Evolutionary conservation across 176 grass and related monocot species (phyloP).

Genomic region (Guadua angustifolia): DNA sequence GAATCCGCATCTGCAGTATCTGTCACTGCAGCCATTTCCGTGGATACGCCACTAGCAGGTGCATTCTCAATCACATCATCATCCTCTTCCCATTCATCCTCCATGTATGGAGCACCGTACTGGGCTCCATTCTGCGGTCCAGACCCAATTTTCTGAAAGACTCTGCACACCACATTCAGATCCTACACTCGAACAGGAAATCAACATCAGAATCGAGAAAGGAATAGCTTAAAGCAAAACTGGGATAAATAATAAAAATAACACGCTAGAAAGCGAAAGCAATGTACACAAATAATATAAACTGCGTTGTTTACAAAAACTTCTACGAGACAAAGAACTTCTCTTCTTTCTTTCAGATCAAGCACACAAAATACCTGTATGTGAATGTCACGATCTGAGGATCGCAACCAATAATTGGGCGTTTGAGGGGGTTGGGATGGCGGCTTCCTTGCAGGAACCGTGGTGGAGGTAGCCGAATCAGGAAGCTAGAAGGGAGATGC

Average conservation of each 20-base stretch:
- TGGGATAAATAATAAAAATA: not conserved
- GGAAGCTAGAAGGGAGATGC: no score
- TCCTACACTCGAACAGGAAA: slow-evolving; percentile 64
- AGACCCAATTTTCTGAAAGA: slow-evolving; percentile 81
- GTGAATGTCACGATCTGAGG: no score
- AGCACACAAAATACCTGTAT: not conserved
- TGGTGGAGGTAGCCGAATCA: no score
- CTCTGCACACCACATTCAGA: slow-evolving; percentile 86
- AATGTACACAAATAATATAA: not conserved
- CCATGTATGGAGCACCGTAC: slow-evolving; percentile 87
- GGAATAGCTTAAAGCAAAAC: not conserved
- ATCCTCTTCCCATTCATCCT: slow-evolving; percentile 95
- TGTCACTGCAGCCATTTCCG: slow-evolving; percentile 23
- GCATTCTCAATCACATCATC: slow-evolving; percentile 49
- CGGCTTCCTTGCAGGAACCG: no score
- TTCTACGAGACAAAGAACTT: not conserved
- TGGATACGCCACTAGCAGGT: slow-evolving; percentile 29
- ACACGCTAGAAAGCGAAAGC: not conserved
- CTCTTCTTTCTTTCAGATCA: not conserved
- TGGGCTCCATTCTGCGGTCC: slow-evolving; percentile 93
- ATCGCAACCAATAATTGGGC: no score
- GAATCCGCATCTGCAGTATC: slow-evolving; percentile 51
- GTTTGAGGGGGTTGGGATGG: no score
- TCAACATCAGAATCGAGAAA: slow-evolving; percentile 21
- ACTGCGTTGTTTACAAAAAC: not conserved